Evolutionary conservation across 495 filamentous ascomycete species (phyloP).

Genomic region (Hypoxylon rickii): DNA sequence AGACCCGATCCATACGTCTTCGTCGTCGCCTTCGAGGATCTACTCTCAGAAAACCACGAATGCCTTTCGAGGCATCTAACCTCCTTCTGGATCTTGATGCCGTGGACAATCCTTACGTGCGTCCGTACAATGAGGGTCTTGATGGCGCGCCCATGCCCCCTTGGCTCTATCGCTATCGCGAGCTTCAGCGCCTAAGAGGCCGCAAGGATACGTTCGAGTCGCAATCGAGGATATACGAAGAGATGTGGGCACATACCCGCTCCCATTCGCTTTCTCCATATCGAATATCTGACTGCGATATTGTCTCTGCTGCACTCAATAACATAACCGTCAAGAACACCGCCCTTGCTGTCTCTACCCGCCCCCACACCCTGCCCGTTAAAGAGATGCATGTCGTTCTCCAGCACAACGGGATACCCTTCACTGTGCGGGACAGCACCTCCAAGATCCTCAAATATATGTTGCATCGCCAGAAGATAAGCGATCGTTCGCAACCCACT

Average conservation of each 20-base stretch:
- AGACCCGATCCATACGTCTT: neutral
- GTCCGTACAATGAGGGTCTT: slow-evolving; percentile 15
- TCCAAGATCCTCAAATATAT: slow-evolving; percentile 24
- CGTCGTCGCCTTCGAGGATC: too few species aligned
- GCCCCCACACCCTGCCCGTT: neutral
- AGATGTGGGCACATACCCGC: neutral
- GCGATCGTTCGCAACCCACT: neutral
- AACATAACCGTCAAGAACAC: neutral
- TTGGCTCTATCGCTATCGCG: neutral
- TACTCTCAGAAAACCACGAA: neutral
- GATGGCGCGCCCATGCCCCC: slow-evolving; percentile 6
- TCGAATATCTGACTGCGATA: slow-evolving; percentile 36
- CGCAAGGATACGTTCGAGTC: slow-evolving; percentile 28
- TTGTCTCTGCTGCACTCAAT: slow-evolving; percentile 32
- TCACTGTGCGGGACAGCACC: neutral
- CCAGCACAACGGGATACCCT: slow-evolving; percentile 29
- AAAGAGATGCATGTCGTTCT: slow-evolving; percentile 1
- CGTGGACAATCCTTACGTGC: slow-evolving; percentile 28
- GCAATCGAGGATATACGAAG: slow-evolving; percentile 6
- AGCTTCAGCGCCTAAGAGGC: slow-evolving; percentile 1
- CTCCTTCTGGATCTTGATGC: slow-evolving; percentile 40
- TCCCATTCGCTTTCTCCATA: slow-evolving; percentile 15
- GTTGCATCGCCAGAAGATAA: slow-evolving; percentile 15
- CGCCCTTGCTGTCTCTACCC: neutral
- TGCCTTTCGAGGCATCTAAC: slow-evolving; percentile 14